These are phyloP conservation scores for Nakazawaea holstii DNA, from an alignment of 805 yeast species.

Conservation along the genomic window DNA sequence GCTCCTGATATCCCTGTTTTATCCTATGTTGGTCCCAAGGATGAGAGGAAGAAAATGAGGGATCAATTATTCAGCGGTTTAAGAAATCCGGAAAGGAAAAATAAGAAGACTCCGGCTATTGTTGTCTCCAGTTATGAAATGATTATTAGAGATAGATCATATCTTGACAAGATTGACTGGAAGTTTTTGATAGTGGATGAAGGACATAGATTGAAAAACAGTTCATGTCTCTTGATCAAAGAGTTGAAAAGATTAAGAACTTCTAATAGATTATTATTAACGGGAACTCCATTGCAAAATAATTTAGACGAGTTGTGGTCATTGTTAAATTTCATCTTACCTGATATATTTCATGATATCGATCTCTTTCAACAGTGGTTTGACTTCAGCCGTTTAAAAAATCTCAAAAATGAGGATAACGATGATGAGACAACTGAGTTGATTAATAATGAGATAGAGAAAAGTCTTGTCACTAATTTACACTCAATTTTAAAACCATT, in stretches of 20 bases:
- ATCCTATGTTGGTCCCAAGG: constrained; percentile 61
- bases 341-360: constrained; percentile 88
- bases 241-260: constrained; percentile 65
- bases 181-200: constrained; percentile 88
- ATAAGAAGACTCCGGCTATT: constrained; percentile 35
- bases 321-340: constrained; percentile 80
- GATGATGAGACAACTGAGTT: constrained; percentile 41
- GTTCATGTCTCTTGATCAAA: constrained; percentile 68
- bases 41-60: constrained; percentile 44
- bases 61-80: constrained; percentile 15
- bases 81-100: constrained; percentile 3
- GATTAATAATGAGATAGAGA: constrained; percentile 53
- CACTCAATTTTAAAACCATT: constrained; percentile 91
- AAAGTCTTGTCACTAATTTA: constrained; percentile 62
- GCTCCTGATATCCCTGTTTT: constrained; percentile 65
- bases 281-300: constrained; percentile 97
- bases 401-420: constrained; percentile 26
- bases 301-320: constrained; percentile 91
- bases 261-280: constrained; percentile 69
- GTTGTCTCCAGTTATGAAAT: constrained; percentile 82
- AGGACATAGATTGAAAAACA: constrained; percentile 89
- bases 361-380: constrained; percentile 93
- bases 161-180: constrained; percentile 57
- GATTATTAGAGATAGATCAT: constrained; percentile 60
- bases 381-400: constrained; percentile 62